phyloP scores from a whole-genome alignment of 1,284 basidiomycete genomes.

The Phellopilus nigrolimitatus region DNA sequence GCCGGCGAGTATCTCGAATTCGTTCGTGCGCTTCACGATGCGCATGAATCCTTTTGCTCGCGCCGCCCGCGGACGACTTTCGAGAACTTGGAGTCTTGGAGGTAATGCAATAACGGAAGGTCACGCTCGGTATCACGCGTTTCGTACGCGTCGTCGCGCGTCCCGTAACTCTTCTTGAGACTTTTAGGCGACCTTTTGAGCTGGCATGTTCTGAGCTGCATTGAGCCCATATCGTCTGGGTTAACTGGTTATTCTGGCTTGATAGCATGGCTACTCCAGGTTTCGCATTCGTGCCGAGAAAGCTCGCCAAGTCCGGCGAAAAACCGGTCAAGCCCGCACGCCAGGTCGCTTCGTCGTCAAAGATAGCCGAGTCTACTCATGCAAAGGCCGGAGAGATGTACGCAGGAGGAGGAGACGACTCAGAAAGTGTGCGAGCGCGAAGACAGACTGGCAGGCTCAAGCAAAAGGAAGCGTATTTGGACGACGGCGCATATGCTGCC shows the following conservation, averaged over 20 bases:
- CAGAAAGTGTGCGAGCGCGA: neutral
- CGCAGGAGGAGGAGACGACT: neutral
- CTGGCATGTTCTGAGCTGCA: neutral
- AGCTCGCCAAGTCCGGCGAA: no score
- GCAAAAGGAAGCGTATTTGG: slow-evolving; percentile 10
- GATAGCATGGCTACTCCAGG: slow-evolving; percentile 4
- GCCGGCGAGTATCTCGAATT: no score
- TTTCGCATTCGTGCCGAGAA: slow-evolving; percentile 16
- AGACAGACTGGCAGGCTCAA: neutral
- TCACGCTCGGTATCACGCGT: no score
- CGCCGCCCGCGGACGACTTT: no score
- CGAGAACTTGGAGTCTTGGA: no score
- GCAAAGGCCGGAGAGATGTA: neutral
- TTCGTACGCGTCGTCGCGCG: no score
- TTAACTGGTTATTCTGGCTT: neutral
- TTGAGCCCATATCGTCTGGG: neutral
- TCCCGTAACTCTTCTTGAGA: no score
- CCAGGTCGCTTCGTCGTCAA: neutral
- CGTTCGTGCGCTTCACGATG: no score
- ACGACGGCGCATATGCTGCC: slow-evolving; percentile 41
- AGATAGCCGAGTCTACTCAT: no score
- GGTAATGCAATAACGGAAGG: no score
- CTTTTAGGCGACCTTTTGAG: no score
- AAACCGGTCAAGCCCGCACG: slow-evolving; percentile 3
- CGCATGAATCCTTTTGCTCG: no score